phyloP scores from a whole-genome alignment of 768 basidiomycete genomes.

The Collybiopsis luxurians region DNA sequence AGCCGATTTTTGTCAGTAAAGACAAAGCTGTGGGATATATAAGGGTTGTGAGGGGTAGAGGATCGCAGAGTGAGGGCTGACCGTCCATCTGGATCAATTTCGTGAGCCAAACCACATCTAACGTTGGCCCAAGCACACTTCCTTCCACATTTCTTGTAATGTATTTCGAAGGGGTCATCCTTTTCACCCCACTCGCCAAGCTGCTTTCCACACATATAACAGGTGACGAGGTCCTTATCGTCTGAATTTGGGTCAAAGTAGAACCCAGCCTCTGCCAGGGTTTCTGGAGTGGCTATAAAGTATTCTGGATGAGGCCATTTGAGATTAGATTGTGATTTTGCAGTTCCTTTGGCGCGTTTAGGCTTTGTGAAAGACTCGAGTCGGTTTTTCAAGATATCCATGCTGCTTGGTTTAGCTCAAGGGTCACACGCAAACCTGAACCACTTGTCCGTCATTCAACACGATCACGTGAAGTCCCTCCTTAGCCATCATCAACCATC shows the following conservation, averaged over 20 bases:
- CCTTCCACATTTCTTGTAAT: slow-evolving; percentile 64
- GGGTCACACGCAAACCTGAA: too few relatives aligned
- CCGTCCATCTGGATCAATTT: slow-evolving; percentile 57
- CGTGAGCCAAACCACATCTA: slow-evolving; percentile 64
- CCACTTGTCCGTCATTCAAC: too few relatives aligned
- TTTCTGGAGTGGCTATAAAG: slow-evolving; percentile 67
- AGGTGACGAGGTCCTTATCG: slow-evolving; percentile 73
- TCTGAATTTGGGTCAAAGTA: slow-evolving; percentile 71
- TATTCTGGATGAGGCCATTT: slow-evolving; percentile 77
- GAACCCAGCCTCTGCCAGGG: slow-evolving; percentile 88
- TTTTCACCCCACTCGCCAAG: slow-evolving; percentile 81
- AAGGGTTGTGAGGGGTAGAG: background rate
- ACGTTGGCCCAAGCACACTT: slow-evolving; percentile 80
- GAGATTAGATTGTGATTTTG: slow-evolving; percentile 44
- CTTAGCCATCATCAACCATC: too few relatives aligned
- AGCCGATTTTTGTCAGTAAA: slow-evolving; percentile 58
- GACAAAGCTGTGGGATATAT: slow-evolving; percentile 42
- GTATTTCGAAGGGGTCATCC: slow-evolving; percentile 87
- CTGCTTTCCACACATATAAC: slow-evolving; percentile 81
- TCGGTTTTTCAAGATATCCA: slow-evolving; percentile 57
- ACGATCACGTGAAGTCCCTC: too few relatives aligned
- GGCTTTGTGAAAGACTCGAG: slow-evolving; percentile 68
- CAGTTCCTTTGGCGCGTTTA: slow-evolving; percentile 54
- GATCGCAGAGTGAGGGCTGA: slow-evolving; percentile 26
- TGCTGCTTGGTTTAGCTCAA: slow-evolving; percentile 19